Evolutionary conservation across 306 rosid genomes (phyloP).

Genomic region (apple (Malus domestica)): DNA sequence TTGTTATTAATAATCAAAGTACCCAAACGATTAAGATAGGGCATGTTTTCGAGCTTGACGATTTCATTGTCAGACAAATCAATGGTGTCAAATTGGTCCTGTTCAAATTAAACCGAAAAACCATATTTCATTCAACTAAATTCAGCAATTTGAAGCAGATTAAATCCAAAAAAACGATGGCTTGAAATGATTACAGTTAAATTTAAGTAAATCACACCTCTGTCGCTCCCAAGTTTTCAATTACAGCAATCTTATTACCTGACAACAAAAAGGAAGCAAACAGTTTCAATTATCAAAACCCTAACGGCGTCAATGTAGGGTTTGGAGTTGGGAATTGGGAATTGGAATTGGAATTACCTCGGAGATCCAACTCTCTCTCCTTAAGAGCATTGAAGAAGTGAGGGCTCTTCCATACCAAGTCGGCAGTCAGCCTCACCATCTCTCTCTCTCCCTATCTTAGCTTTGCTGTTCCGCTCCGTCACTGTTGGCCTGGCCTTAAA

Average conservation of each 20-base stretch:
- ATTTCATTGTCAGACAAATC: conserved; percentile 94
- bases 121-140: background rate
- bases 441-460: background rate
- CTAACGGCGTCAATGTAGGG: background rate
- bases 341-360: conserved; percentile 36
- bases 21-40: conserved; percentile 81
- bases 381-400: conserved; percentile 85
- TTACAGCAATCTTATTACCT: conserved; percentile 84
- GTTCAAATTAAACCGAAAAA: conserved; percentile 8
- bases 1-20: conserved; percentile 80
- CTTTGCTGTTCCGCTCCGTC: background rate
- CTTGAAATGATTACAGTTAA: background rate
- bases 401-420: conserved; percentile 93
- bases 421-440: conserved; percentile 91
- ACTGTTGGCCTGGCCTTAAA: background rate
- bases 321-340: background rate
- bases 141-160: background rate
- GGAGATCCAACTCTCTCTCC: conserved; percentile 87
- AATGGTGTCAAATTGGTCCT: conserved; percentile 95
- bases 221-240: conserved; percentile 92
- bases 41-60: conserved; percentile 84
- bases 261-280: conserved; percentile 11
- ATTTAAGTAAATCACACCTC: conserved; percentile 43
- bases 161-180: background rate
- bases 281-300: background rate